Conservation (phyloP, 441 rosid genomes). For the Erodium texanum region DNA sequence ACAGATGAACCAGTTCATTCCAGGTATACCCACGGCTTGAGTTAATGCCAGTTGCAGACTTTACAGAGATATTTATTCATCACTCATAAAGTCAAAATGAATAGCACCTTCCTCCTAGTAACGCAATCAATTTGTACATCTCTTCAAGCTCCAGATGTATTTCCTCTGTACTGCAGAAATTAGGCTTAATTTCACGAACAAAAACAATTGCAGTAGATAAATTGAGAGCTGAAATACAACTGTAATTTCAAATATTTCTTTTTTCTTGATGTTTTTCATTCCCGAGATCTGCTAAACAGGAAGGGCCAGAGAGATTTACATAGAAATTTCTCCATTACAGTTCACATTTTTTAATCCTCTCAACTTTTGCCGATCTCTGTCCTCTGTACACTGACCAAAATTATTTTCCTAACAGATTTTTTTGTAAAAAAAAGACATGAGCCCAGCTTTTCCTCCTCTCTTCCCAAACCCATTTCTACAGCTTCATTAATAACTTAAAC, state of each 20-base stretch:
- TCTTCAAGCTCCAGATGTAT: neutral
- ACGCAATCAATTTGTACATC: neutral
- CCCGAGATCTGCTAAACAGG: neutral
- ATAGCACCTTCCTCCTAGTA: neutral
- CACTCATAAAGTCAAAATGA: neutral
- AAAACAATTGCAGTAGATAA: neutral
- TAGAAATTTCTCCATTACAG: neutral
- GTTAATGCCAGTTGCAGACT: neutral
- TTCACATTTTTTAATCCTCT: neutral
- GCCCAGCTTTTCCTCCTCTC: neutral
- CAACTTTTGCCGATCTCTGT: slow-evolving; percentile 6
- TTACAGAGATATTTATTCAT: neutral
- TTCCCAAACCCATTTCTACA: neutral
- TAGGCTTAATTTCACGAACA: neutral
- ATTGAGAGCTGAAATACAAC: neutral
- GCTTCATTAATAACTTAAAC: slow-evolving; percentile 23
- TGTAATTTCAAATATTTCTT: neutral
- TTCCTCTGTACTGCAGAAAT: neutral
- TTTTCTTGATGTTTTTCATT: neutral
- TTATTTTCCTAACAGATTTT: slow-evolving; percentile 33
- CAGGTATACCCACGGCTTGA: neutral
- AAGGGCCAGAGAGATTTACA: neutral
- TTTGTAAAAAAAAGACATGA: slow-evolving; percentile 19
- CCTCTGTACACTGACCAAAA: slow-evolving; percentile 62
- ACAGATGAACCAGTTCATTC: neutral